A percentile compares a stretch with the other conserved stretches of the same genome.
These are phyloP conservation scores for Fraxinus sp. DNA, from an alignment of 305 asterid genomes.

Conservation along the genomic window DNA sequence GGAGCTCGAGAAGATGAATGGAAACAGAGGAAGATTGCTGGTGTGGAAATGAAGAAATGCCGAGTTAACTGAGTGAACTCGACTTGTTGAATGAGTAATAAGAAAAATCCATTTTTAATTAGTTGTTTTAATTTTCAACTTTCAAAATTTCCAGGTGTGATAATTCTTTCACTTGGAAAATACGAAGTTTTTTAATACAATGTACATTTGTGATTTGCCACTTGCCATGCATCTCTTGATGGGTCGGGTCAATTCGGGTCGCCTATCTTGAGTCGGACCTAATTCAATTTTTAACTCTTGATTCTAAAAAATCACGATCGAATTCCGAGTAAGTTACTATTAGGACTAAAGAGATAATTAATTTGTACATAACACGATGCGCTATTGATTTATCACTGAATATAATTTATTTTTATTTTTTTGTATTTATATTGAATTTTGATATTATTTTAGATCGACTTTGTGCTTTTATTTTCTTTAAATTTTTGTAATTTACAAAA, in stretches of 20 bases:
- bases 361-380: not conserved
- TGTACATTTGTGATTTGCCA: not conserved
- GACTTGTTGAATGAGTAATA: conserved; percentile 1
- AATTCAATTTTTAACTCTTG: not conserved
- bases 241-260: not conserved
- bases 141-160: not conserved
- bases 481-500: not conserved
- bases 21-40: conserved; percentile 8
- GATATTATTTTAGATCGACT: too few species aligned
- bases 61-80: conserved; percentile 17
- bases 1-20: conserved; percentile 20
- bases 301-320: too few species aligned
- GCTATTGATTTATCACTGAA: too few species aligned
- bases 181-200: not conserved
- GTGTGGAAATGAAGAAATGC: not conserved
- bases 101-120: not conserved
- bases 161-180: not conserved
- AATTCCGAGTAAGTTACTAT: too few species aligned
- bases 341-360: too few species aligned
- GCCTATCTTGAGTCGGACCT: not conserved
- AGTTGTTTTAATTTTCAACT: not conserved
- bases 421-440: too few species aligned
- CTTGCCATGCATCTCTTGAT: not conserved
- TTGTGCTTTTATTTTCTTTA: too few species aligned
- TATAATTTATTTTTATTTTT: too few species aligned